A percentile compares a stretch with the other conserved stretches of the same genome.
phyloP scores from a whole-genome alignment of 495 filamentous ascomycete species.

The Podospora pseudoanserina region DNA sequence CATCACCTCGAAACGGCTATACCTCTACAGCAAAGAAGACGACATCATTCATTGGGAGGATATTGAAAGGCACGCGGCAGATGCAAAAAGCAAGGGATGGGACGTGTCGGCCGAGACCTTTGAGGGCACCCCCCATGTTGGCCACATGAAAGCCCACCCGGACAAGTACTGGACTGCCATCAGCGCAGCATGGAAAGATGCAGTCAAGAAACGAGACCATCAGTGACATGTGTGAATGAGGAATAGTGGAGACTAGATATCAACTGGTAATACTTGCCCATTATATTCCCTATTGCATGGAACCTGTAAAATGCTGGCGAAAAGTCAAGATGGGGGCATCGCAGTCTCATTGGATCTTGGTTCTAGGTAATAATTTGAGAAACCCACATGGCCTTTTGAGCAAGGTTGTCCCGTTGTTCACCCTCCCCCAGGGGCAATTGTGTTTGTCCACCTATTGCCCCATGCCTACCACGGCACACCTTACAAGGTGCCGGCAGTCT shows the following conservation, averaged over 20 bases:
- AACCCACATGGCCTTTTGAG: background rate
- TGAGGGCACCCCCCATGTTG: conserved; percentile 52
- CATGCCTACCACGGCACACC: background rate
- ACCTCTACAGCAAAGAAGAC: conserved; percentile 53
- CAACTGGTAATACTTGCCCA: background rate
- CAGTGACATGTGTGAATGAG: background rate
- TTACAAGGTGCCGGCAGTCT: conserved; percentile 83
- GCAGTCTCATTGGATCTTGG: background rate
- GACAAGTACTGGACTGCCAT: conserved; percentile 54
- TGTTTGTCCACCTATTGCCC: background rate
- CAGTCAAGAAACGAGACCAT: background rate
- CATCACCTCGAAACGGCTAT: conserved; percentile 37
- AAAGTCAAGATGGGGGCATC: background rate
- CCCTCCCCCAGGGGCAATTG: background rate
- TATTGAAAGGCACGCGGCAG: conserved; percentile 48
- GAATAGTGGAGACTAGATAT: background rate
- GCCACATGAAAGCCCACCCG: conserved; percentile 51
- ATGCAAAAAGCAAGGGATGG: conserved; percentile 42
- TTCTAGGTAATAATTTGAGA: background rate
- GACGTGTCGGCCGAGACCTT: conserved; percentile 44
- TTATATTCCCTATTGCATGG: background rate
- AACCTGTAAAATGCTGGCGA: background rate
- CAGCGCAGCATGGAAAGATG: conserved; percentile 40
- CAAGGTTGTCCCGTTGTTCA: background rate
- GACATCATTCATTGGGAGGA: conserved; percentile 53